A percentile compares a stretch with the other conserved stretches of the same genome.
Evolutionary conservation across 2,329 filamentous ascomycete genomes (phyloP).

Genomic region (Aspergillus pseudoviridinutans): DNA sequence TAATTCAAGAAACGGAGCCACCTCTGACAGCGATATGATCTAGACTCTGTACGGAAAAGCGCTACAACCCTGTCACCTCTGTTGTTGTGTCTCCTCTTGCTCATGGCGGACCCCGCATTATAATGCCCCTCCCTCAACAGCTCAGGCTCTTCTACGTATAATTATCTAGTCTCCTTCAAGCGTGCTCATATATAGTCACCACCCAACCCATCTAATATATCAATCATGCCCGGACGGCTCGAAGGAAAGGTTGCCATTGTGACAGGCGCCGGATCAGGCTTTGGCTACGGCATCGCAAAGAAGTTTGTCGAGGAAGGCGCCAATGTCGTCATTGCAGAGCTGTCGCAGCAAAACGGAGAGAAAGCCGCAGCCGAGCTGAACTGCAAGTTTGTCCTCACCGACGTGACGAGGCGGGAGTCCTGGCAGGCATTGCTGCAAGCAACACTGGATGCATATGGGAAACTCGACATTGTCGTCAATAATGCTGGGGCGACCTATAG

Average conservation of each 20-base stretch:
- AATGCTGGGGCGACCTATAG: constrained; percentile 40
- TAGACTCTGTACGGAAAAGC: background rate
- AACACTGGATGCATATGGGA: constrained; percentile 19
- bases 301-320: constrained; percentile 35
- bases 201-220: background rate
- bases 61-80: background rate
- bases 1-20: background rate
- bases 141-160: background rate
- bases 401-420: constrained; percentile 22
- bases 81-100: background rate
- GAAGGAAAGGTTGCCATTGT: constrained; percentile 40
- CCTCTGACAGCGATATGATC: background rate
- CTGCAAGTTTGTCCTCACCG: constrained; percentile 20
- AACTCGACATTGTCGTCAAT: constrained; percentile 43
- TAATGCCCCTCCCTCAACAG: background rate
- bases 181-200: too few relatives aligned
- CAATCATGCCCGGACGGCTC: constrained; percentile 22
- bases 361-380: constrained; percentile 19
- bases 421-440: constrained; percentile 25
- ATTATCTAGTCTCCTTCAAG: background rate
- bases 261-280: constrained; percentile 38
- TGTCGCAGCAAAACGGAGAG: constrained; percentile 27
- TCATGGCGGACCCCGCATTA: background rate
- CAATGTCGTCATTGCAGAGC: constrained; percentile 34
- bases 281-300: constrained; percentile 33